Evolutionary conservation across 2,329 filamentous ascomycete species (phyloP), one percentile per base, ranked within the genome.

Genomic region (Fusarium nanum): DNA sequence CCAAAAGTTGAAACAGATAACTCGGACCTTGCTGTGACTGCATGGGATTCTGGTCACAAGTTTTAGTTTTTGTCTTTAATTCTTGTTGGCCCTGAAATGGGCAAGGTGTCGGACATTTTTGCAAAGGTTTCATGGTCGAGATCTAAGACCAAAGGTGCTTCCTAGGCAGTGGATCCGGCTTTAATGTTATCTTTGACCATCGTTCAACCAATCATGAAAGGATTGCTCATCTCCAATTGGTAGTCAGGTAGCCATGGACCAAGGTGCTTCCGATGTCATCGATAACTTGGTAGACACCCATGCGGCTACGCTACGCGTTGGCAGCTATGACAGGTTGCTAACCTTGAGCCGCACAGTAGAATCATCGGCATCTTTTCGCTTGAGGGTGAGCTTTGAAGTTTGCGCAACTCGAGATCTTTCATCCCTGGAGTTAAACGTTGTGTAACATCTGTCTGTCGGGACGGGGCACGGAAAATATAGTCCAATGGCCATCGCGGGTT

Each of bases 81-180:
- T n/a, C 18, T 37, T 37, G 25, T 25, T 52, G 23, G 37, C 18
- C n/a, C 42, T 45, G 44, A 27, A 69, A 55, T 40, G 52, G 63
- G 57, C 34, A 61, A 63, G 52, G 60, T 60, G 72, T 60, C 72
- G 72, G 72, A 52, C 41, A 68, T 64, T 74, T 74, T 73, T 57
- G 54, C 47, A 50, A 48, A 56, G 50, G 55, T 45, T 44, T 57
- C 42, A 70, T 70, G 49, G 64, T 53, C 14, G 40, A 55, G 62
- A 74, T 68, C 60, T 60, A 59, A 73, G 64, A 72, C 64, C 52
- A 47, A n/a, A 3, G 30, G 48, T 23, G 25, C 10, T 40, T 27
- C 23, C 18, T 25, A 46, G 30, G 23, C 10, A 52, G 49, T 28
- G 49, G 18, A 52, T 27, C 49, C 49, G 32, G 23, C 18, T 42